phyloP scores from a whole-genome alignment of 352 stramenopile genomes.

The Pythium phragmiticola region DNA sequence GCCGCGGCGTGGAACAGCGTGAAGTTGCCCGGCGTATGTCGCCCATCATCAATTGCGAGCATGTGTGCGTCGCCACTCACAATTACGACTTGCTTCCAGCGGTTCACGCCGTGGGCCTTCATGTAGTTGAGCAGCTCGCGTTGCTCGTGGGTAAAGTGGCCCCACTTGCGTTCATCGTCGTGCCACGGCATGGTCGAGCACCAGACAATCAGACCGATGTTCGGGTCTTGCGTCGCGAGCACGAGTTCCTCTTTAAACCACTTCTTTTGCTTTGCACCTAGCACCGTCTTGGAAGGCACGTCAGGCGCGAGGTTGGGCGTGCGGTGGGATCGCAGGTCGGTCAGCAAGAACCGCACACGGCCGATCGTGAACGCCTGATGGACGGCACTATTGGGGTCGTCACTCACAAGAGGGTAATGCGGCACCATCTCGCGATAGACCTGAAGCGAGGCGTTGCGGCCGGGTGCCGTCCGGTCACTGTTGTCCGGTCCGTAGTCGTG shows the following conservation, averaged over 20 bases:
- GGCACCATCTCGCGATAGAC: conserved; percentile 83
- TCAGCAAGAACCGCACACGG: conserved; percentile 83
- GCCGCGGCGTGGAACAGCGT: conserved; percentile 80
- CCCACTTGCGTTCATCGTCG: conserved; percentile 87
- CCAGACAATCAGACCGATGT: conserved; percentile 77
- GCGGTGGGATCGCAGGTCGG: conserved; percentile 72
- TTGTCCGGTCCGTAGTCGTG: conserved; percentile 91
- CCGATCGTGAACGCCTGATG: conserved; percentile 85
- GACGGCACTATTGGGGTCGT: conserved; percentile 41
- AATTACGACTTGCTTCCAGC: conserved; percentile 76
- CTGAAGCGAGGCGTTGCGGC: conserved; percentile 67
- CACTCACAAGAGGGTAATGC: conserved; percentile 52
- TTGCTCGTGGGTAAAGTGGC: conserved; percentile 79
- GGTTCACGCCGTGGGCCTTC: conserved; percentile 57
- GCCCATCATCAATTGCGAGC: conserved; percentile 84
- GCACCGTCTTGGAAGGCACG: conserved; percentile 77
- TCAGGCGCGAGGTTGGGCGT: conserved; percentile 67
- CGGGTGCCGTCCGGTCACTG: conserved; percentile 73
- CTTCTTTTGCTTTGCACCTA: conserved; percentile 78
- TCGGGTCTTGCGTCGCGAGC: conserved; percentile 47
- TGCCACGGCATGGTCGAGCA: conserved; percentile 88
- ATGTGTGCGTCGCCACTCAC: conserved; percentile 89
- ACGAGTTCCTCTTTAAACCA: conserved; percentile 87
- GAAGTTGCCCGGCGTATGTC: conserved; percentile 70
- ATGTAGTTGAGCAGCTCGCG: conserved; percentile 77